A percentile compares a stretch with the other conserved stretches of the same genome.
Evolutionary conservation across 768 basidiomycete genomes (phyloP).

Genomic region (Holtermanniella nyarrowii): DNA sequence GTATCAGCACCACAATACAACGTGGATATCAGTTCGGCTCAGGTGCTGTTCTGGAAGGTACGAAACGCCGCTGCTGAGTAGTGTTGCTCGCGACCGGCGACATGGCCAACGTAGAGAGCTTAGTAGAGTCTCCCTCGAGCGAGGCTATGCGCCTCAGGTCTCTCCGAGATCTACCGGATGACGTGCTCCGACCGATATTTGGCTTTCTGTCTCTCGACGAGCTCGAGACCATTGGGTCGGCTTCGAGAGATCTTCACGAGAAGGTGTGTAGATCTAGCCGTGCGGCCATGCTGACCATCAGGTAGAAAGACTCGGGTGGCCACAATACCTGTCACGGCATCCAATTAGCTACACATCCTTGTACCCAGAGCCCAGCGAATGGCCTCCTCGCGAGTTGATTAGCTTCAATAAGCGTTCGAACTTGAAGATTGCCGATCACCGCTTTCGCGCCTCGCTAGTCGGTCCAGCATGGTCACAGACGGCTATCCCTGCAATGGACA

Average conservation of each 20-base stretch:
- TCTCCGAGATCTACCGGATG: neutral
- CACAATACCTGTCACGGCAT: neutral
- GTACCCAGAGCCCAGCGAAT: neutral
- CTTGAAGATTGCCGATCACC: neutral
- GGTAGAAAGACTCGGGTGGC: neutral
- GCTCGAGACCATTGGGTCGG: neutral
- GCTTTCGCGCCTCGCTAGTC: neutral
- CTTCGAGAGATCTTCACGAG: neutral
- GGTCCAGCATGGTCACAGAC: neutral
- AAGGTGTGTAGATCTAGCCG: neutral
- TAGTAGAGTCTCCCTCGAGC: no score
- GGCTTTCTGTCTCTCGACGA: neutral
- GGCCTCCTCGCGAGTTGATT: neutral
- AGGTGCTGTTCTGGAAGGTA: no score
- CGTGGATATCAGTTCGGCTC: no score
- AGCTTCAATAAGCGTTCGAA: neutral
- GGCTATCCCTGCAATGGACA: neutral
- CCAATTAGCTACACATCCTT: neutral
- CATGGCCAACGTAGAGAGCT: no score
- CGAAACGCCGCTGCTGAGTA: no score
- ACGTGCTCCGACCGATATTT: neutral
- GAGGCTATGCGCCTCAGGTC: no score
- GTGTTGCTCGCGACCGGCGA: no score
- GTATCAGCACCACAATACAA: no score
- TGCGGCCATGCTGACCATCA: neutral